Evolutionary conservation across 768 basidiomycete species (phyloP), one percentile per base, ranked within the genome.

Genomic region (Lactarius tabidus): DNA sequence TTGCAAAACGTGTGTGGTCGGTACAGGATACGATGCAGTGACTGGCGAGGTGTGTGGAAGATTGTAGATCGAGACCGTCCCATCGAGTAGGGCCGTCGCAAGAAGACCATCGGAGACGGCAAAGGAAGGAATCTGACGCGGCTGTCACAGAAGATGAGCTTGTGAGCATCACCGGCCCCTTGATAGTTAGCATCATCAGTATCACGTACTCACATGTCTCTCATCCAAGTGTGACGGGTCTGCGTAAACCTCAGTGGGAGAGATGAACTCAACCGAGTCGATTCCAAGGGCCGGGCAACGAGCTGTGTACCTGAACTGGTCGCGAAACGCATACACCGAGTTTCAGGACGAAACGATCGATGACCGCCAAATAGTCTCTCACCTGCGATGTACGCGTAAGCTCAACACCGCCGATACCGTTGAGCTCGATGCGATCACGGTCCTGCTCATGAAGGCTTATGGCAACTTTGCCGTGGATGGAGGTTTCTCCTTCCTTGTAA

Each of bases 101-200:
- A 70, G 62, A 18, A 64, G 43, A 9, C 38, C 55, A n/a, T 58
- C 29, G 43, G 69, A 60, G 26, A 63, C 39, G 10, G 60, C 62
- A 63, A 70, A 70, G 17, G 69, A 53, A 9, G 67, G 43, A 18
- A 70, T 65, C 39, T 70, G 67, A 39, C 62, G 67, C 18, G 67
- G 69, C 69, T 70, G 39, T 28, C 17, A 60, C 45, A 52, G 41
- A 35, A 23, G 41, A 41, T 35, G 41, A 55, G 33, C 23, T 38
- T 12, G 20, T 65, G 48, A 61, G 62, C 43, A 57, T 33, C 52
- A 20, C 8, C 26, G 57, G 20, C 23, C 35, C 14, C 17, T 43
- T 31, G 2, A n/a, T 17, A 51, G 58, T 58, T 23, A 38, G 15
- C 54, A 39, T 33, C 41, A 39, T 45, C 60, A 36, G 39, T 51